Evolutionary conservation across 1,284 basidiomycete genomes (phyloP), one percentile per base, ranked within the genome.

Genomic region (Trichosporon sp.): DNA sequence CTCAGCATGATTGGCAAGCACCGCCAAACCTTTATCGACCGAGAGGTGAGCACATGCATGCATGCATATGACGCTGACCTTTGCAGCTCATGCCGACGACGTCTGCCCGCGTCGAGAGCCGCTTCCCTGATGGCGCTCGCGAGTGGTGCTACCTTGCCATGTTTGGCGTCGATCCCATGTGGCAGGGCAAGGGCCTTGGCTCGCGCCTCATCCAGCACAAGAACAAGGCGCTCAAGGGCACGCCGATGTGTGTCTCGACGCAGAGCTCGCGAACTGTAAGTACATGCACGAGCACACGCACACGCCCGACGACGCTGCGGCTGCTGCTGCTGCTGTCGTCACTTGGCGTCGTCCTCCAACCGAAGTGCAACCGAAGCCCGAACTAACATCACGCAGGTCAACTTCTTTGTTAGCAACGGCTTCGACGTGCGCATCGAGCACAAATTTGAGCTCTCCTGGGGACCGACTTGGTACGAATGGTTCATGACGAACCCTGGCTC

Each of bases 351-450:
- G 4, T n/a, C 40, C 5, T 21, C n/a, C 16, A 7, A 44, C 40
- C 19, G 40, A 44, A n/a, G n/a, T n/a, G n/a, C n/a, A n/a, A 32
- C 32, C 6, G 16, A 37, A n/a, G 14, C 27, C 49, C 16, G 16
- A 54, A 27, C 49, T 54, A n/a, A 54, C 25, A n/a, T n/a, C n/a
- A 13, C 27, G 16, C 54, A 64, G 62, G 23, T 64, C 52, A 27
- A 46, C 21, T 64, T 64, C 54, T 64, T 60, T 31, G 32, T 27
- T 16, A 64, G 59, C 52, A 23, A 60, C 29, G 62, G 62, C 21
- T 60, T 56, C 32, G 32, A 44, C 16, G 40, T 56, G 16, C 58
- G 36, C 14, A 54, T 56, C 14, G 40, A 56, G n/a, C 34, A 59
- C 29, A 27, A 40, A n/a, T 64, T 37, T 34, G 40, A 31, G n/a